Evolutionary conservation across 2,329 filamentous ascomycete genomes (phyloP).

Genomic region (Talaromyces sp.): DNA sequence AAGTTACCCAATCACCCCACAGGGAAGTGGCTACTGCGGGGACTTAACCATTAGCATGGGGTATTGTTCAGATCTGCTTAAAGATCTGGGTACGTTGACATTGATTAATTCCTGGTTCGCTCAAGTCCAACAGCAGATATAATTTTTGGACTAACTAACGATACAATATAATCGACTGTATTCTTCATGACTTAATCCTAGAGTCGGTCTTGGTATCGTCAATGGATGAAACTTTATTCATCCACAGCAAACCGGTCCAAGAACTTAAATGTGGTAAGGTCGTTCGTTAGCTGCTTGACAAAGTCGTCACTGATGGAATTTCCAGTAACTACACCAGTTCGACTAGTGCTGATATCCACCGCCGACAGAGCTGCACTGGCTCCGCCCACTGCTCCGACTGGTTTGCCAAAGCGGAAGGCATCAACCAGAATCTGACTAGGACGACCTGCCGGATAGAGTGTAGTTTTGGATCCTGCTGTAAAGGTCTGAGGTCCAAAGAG

Average conservation of each 20-base stretch:
- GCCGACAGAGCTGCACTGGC: conserved; percentile 38
- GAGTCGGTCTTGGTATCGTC: no score
- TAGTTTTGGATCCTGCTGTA: conserved; percentile 36
- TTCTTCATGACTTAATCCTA: not conserved
- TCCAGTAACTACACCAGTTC: conserved; percentile 37
- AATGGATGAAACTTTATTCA: conserved; percentile 19
- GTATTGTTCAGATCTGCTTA: not conserved
- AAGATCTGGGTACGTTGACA: not conserved
- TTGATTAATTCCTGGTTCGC: not conserved
- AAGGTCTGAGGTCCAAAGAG: conserved; percentile 45
- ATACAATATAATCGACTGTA: not conserved
- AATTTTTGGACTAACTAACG: not conserved
- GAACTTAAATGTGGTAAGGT: conserved; percentile 64
- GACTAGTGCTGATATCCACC: conserved; percentile 42
- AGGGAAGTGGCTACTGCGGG: no score
- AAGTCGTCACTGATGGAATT: conserved; percentile 36
- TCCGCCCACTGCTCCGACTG: conserved; percentile 58
- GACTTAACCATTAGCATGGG: no score
- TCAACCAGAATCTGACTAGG: conserved; percentile 62
- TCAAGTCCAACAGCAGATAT: not conserved
- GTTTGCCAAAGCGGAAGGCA: conserved; percentile 67
- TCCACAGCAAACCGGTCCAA: conserved; percentile 62
- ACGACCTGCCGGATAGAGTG: conserved; percentile 61
- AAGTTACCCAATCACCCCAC: no score
- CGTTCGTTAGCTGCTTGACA: conserved; percentile 51